Base-by-base conservation (phyloP, 2,329 filamentous ascomycete species). In the Tolypocladium paradoxum region DNA sequence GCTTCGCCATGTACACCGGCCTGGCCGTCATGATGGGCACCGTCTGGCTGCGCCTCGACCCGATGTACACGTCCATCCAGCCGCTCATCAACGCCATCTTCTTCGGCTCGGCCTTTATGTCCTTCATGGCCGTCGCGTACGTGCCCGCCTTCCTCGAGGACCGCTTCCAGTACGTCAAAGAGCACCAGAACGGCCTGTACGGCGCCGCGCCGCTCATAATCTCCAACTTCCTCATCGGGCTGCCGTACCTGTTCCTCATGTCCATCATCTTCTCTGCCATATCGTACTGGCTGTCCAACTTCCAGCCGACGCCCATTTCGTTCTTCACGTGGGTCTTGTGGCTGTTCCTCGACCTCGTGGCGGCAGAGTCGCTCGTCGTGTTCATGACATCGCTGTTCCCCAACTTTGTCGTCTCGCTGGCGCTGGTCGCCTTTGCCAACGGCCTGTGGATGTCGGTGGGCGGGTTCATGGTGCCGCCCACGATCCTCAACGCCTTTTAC, bases 11-110 rank as follows among this genome's bases (percentile, higher is more conserved):
- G 88, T 93, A 95, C 67, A 57, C 62, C 24, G 81, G 82, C 0
- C 75, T 95, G 18, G 88, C 88, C 1, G 81, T 93, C 60, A 85
- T 93, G 80, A 90, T 92, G 85, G 89, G 90, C 6, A 95, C 90
- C 0, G 87, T 95, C 14, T 95, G 88, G 84, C 72, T 95, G 16
- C 82, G 89, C 6, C 75, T 95, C 3, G 71, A 77, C 4, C 76
- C 84, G 0, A 72, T 76, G 0, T 89, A 95, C 64, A 73, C 77
- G 53, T 85, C 86, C 54, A 92, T 95, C 60, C 85, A 89, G 61
- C 83, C 88, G 0, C 87, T 88, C 61, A 89, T 84, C 67, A 95
- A 95, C 65, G 87, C 88, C 48, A 87, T 95, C 50, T 86, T 87
- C 74, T 88, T 87, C 61, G 83, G 85, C 18, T 81, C 78, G 0